These are phyloP conservation scores for Rhynchospora tenuis DNA, from an alignment of 176 grass and related monocot species.

Conservation along the genomic window DNA sequence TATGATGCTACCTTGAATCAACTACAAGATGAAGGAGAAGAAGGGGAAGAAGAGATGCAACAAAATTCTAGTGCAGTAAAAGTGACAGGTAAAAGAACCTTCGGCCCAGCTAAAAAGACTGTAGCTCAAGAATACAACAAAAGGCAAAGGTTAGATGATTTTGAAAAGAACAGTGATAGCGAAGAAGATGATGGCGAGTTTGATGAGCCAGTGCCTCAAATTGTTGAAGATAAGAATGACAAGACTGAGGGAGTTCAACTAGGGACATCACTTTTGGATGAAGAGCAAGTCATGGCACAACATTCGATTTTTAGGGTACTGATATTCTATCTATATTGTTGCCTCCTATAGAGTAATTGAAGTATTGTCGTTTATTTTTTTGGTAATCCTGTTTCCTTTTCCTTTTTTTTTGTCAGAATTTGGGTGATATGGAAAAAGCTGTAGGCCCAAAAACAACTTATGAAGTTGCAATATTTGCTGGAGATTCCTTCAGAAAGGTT, in stretches of 20 bases:
- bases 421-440: constrained; percentile 51
- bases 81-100: constrained; percentile 61
- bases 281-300: constrained; percentile 34
- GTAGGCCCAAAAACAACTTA: constrained; percentile 53
- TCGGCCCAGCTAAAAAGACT: constrained; percentile 50
- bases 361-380: not conserved
- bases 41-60: constrained; percentile 33
- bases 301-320: constrained; percentile 54
- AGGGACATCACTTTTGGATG: constrained; percentile 48
- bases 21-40: constrained; percentile 46
- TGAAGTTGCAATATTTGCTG: constrained; percentile 84
- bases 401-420: constrained; percentile 37
- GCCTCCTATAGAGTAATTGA: not conserved
- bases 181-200: constrained; percentile 50
- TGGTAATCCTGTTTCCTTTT: constrained; percentile 9
- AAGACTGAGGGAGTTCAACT: constrained; percentile 34
- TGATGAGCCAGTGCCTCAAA: constrained; percentile 35
- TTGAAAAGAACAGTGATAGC: constrained; percentile 47
- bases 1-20: constrained; percentile 75
- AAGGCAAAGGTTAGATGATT: constrained; percentile 40
- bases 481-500: constrained; percentile 87
- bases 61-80: constrained; percentile 23
- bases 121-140: constrained; percentile 32
- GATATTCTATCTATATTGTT: not conserved
- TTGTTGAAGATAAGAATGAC: constrained; percentile 34